Conservation (phyloP, 495 filamentous ascomycete genomes). For the Cudoniella acicularis region DNA sequence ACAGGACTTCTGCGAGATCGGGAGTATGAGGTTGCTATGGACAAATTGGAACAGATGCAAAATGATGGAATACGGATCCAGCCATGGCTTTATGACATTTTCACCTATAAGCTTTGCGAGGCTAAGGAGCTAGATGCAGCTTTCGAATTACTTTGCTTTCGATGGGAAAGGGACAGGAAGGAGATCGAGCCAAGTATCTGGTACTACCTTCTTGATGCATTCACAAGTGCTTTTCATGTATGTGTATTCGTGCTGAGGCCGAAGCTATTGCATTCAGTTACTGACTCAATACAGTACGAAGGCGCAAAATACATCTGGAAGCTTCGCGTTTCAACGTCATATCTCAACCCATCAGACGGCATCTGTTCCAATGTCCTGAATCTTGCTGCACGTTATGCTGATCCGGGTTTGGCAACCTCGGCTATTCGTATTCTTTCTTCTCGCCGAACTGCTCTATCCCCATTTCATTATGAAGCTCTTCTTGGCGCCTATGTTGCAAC, state of each 20-base stretch:
- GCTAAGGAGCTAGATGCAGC: constrained; percentile 73
- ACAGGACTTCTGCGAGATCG: constrained; percentile 73
- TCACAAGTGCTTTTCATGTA: constrained; percentile 49
- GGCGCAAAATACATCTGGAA: constrained; percentile 63
- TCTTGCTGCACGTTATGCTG: constrained; percentile 61
- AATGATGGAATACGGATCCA: constrained; percentile 51
- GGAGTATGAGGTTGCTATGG: constrained; percentile 76
- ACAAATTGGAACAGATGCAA: constrained; percentile 65
- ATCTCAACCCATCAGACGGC: constrained; percentile 62
- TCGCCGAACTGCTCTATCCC: constrained; percentile 46
- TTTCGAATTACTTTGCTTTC: constrained; percentile 56
- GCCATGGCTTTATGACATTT: constrained; percentile 70
- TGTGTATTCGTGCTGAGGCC: constrained; percentile 20
- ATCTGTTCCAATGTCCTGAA: constrained; percentile 62
- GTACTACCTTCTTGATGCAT: constrained; percentile 67
- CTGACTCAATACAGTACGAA: constrained; percentile 45
- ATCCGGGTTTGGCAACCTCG: constrained; percentile 63
- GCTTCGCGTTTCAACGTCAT: constrained; percentile 48
- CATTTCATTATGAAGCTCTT: constrained; percentile 74
- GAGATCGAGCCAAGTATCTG: constrained; percentile 51
- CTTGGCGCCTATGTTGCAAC: constrained; percentile 60
- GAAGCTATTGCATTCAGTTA: too few species aligned
- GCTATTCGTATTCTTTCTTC: constrained; percentile 56
- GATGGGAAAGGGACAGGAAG: constrained; percentile 39
- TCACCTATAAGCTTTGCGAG: constrained; percentile 66